These are phyloP conservation scores for Lolium perenne DNA, from an alignment of 176 grass and related monocot genomes.

Conservation along the genomic window DNA sequence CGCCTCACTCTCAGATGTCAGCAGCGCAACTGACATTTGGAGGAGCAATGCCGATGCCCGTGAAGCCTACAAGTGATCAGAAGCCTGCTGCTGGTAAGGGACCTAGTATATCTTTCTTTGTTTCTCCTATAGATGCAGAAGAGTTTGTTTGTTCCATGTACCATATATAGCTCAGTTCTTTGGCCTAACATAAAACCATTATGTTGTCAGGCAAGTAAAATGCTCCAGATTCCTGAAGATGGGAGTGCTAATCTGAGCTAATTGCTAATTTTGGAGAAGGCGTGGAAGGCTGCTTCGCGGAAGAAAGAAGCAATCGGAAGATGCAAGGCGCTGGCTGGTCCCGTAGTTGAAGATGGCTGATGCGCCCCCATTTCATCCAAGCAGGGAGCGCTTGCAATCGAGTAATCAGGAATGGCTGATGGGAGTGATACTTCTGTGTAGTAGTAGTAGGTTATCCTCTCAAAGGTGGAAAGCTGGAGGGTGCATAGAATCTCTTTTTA, in stretches of 20 bases:
- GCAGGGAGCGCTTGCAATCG: slow-evolving; percentile 17
- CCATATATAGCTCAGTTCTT: neutral
- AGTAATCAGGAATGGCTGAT: slow-evolving; percentile 38
- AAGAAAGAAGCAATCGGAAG: slow-evolving; percentile 32
- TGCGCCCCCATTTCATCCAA: slow-evolving; percentile 9
- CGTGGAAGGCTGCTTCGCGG: neutral
- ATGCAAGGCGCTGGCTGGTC: neutral
- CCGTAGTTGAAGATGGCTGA: neutral
- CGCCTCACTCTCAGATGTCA: slow-evolving; percentile 56
- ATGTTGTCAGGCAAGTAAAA: slow-evolving; percentile 51
- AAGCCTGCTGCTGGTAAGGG: slow-evolving; percentile 85
- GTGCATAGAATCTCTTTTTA: slow-evolving; percentile 57
- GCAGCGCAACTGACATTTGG: slow-evolving; percentile 60
- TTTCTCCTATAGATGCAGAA: neutral
- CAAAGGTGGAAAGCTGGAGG: slow-evolving; percentile 45
- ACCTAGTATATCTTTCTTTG: neutral
- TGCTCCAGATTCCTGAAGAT: neutral
- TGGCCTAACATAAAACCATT: slow-evolving; percentile 12
- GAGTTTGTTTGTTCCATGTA: neutral
- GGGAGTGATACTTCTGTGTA: slow-evolving; percentile 61
- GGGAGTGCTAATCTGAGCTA: slow-evolving; percentile 22
- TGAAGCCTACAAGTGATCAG: slow-evolving; percentile 69
- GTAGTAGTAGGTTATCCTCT: slow-evolving; percentile 58
- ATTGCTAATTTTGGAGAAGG: slow-evolving; percentile 28
- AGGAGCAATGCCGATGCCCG: slow-evolving; percentile 43